Conservation (phyloP, 345 rosid species). For the Adansonia digitata region DNA sequence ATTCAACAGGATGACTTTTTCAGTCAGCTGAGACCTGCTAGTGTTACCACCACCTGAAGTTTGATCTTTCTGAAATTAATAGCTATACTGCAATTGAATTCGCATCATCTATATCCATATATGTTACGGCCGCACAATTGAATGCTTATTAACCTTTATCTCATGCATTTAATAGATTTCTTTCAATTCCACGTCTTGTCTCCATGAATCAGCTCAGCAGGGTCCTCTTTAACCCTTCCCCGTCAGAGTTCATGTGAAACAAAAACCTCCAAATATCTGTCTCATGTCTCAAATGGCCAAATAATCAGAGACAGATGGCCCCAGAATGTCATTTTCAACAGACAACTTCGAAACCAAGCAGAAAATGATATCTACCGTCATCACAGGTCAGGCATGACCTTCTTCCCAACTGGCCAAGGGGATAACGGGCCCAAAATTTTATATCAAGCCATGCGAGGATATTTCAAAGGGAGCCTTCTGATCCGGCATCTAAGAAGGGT, state of each 20-base stretch:
- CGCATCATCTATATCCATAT: constrained; percentile 4
- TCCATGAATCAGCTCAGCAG: constrained; percentile 10
- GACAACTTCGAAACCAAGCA: constrained; percentile 13
- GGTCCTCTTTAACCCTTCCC: not conserved
- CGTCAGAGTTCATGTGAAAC: not conserved
- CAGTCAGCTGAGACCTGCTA: constrained; percentile 19
- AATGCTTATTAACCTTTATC: not conserved
- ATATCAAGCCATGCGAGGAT: not conserved
- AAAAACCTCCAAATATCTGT: not conserved
- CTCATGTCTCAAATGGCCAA: constrained; percentile 12
- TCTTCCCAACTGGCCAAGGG: constrained; percentile 6
- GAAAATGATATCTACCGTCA: constrained; percentile 19
- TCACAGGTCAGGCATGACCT: constrained; percentile 6
- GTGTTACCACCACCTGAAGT: constrained; percentile 4
- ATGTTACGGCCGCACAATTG: constrained; percentile 9
- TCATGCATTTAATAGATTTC: constrained; percentile 8
- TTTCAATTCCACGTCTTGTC: constrained; percentile 5
- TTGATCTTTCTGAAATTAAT: constrained; percentile 8
- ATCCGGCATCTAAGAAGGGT: constrained; percentile 6
- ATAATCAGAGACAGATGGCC: constrained; percentile 10
- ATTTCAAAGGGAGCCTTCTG: constrained; percentile 31
- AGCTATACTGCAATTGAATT: constrained; percentile 10
- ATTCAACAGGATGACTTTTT: constrained; percentile 15
- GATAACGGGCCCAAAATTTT: constrained; percentile 10
- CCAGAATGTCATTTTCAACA: not conserved